Conservation (phyloP, 257 asterid species). For the Catharanthus roseus region DNA sequence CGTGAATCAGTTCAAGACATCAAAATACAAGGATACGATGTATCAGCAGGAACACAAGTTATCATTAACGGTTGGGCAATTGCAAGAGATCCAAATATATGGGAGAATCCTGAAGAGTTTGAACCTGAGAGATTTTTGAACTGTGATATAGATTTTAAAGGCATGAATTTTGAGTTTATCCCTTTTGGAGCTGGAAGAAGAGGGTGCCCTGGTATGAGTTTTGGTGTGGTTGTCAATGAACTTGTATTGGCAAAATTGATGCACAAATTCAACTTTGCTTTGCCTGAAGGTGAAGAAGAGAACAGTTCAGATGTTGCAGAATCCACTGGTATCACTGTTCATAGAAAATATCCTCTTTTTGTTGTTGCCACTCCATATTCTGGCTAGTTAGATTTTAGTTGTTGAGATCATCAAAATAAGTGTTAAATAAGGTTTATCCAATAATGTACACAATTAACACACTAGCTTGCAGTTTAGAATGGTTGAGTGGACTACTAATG, state of each 20-base stretch:
- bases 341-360: conserved; percentile 28
- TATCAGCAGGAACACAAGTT: conserved; percentile 30
- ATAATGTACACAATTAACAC: too few species aligned
- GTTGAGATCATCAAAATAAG: too few species aligned
- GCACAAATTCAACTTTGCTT: conserved; percentile 28
- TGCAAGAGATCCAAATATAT: conserved; percentile 33
- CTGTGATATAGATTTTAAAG: conserved; percentile 27
- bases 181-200: conserved; percentile 64
- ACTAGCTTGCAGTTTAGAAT: too few species aligned
- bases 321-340: conserved; percentile 23
- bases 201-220: conserved; percentile 44
- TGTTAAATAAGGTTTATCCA: too few species aligned
- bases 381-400: neutral
- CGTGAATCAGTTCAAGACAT: conserved; percentile 37
- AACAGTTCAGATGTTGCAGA: conserved; percentile 49
- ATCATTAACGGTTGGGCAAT: conserved; percentile 49
- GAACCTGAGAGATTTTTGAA: conserved; percentile 44
- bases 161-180: conserved; percentile 38
- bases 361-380: conserved; percentile 18
- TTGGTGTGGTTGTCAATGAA: conserved; percentile 23
- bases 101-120: conserved; percentile 48
- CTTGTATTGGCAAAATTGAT: too few species aligned
- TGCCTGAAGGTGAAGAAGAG: conserved; percentile 23
- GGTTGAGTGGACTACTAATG: too few species aligned
- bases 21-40: conserved; percentile 33